Conservation (phyloP, 768 basidiomycete species). For the Paxillus ammoniavirescens region DNA sequence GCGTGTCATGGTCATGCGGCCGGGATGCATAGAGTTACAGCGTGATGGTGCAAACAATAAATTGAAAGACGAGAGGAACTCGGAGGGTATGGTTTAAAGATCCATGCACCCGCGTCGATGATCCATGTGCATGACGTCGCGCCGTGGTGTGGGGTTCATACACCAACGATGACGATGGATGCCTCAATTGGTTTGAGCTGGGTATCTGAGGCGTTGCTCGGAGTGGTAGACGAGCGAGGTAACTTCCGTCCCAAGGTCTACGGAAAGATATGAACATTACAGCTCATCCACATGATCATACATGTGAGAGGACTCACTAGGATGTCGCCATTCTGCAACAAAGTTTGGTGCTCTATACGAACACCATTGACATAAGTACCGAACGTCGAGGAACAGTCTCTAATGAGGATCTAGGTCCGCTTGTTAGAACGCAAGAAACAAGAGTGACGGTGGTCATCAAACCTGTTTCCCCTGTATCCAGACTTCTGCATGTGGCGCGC, state of each 20-base stretch:
- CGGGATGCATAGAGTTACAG: not conserved
- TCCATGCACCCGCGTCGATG: too few species aligned
- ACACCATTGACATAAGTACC: constrained; percentile 50
- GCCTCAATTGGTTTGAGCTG: constrained; percentile 48
- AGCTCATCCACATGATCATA: not conserved
- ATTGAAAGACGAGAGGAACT: not conserved
- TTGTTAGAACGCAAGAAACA: constrained; percentile 8
- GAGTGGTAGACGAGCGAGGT: constrained; percentile 37
- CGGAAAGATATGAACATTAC: constrained; percentile 7
- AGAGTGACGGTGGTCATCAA: constrained; percentile 11
- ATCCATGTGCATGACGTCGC: too few species aligned
- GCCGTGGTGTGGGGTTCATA: constrained; percentile 10
- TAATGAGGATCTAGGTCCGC: constrained; percentile 40
- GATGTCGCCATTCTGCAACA: constrained; percentile 41
- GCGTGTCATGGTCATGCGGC: not conserved
- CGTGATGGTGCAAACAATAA: not conserved
- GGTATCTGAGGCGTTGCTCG: constrained; percentile 38
- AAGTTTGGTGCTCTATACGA: constrained; percentile 36
- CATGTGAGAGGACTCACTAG: constrained; percentile 34
- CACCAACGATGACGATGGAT: constrained; percentile 36
- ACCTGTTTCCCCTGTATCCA: constrained; percentile 46
- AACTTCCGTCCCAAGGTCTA: constrained; percentile 43
- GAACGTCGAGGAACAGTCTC: constrained; percentile 44
- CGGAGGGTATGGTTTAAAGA: not conserved
- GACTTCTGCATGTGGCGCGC: constrained; percentile 43